Evolutionary conservation across 2,329 filamentous ascomycete species (phyloP).

Genomic region (Ophiostoma pallidulum): DNA sequence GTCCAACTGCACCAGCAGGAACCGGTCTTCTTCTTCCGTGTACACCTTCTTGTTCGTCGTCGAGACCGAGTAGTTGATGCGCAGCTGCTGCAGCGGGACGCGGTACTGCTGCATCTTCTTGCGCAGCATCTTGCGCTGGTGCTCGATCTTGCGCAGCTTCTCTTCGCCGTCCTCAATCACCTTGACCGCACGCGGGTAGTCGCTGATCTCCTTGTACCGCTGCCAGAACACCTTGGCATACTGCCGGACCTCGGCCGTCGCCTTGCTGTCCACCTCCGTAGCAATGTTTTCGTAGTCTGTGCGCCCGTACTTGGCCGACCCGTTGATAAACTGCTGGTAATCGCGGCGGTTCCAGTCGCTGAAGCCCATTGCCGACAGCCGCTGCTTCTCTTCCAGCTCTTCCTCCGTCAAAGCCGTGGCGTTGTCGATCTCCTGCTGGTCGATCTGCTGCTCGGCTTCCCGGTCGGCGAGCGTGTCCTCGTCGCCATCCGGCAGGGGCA

Average conservation of each 20-base stretch:
- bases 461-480: constrained; percentile 76
- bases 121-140: constrained; percentile 84
- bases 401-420: constrained; percentile 81
- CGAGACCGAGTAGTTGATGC: constrained; percentile 97
- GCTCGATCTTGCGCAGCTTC: constrained; percentile 75
- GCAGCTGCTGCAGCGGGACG: constrained; percentile 94
- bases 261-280: constrained; percentile 85
- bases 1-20: constrained; percentile 87
- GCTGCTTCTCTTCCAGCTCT: constrained; percentile 78
- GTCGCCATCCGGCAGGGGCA: constrained; percentile 76
- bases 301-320: constrained; percentile 84
- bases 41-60: constrained; percentile 99
- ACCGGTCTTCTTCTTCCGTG: constrained; percentile 95
- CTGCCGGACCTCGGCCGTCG: constrained; percentile 69
- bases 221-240: constrained; percentile 97
- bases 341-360: constrained; percentile 93
- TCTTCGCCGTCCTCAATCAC: constrained; percentile 91
- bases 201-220: constrained; percentile 79
- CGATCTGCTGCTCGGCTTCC: constrained; percentile 75
- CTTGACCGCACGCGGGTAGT: constrained; percentile 80
- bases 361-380: constrained; percentile 76
- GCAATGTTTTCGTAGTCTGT: constrained; percentile 78
- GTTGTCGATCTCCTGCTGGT: constrained; percentile 89
- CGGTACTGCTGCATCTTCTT: constrained; percentile 96
- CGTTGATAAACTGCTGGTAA: constrained; percentile 97